phyloP scores from a whole-genome alignment of 2,329 filamentous ascomycete species.

The Pestalotiopsis sp. region DNA sequence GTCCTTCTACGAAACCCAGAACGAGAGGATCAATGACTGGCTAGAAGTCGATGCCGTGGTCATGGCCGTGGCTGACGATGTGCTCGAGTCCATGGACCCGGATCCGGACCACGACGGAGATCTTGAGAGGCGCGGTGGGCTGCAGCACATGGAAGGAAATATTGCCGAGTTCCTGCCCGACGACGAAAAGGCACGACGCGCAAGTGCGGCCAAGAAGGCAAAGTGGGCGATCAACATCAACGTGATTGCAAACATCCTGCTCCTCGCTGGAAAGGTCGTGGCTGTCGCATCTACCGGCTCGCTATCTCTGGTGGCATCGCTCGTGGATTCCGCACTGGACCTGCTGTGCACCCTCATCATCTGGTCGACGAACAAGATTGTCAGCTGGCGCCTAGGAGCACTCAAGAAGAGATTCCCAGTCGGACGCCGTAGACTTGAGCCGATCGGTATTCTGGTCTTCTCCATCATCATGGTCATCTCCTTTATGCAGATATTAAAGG shows the following conservation, averaged over 20 bases:
- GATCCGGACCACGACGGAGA: slow-evolving; percentile 59
- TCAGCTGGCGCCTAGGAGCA: slow-evolving; percentile 55
- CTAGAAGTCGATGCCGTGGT: slow-evolving; percentile 61
- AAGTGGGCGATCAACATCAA: slow-evolving; percentile 58
- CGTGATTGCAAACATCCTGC: slow-evolving; percentile 59
- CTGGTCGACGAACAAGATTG: slow-evolving; percentile 61
- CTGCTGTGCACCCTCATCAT: slow-evolving; percentile 63
- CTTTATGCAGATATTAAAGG: slow-evolving; percentile 62
- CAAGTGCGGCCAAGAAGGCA: slow-evolving; percentile 48
- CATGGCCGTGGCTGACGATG: slow-evolving; percentile 56
- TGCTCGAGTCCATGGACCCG: slow-evolving; percentile 62
- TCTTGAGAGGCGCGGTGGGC: slow-evolving; percentile 51
- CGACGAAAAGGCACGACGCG: slow-evolving; percentile 51
- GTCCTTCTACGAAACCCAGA: slow-evolving; percentile 57
- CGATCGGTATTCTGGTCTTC: slow-evolving; percentile 65
- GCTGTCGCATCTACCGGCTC: slow-evolving; percentile 59
- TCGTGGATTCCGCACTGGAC: slow-evolving; percentile 64
- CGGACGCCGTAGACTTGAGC: slow-evolving; percentile 58
- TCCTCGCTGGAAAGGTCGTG: slow-evolving; percentile 57
- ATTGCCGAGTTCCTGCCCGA: slow-evolving; percentile 59
- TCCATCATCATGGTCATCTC: slow-evolving; percentile 66
- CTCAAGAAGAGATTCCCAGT: slow-evolving; percentile 60
- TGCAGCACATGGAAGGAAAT: slow-evolving; percentile 50
- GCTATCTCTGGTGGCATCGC: slow-evolving; percentile 62
- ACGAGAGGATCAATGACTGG: slow-evolving; percentile 58